Evolutionary conservation across 1,139 yeast genomes (phyloP), one percentile per base, ranked within the genome.

Genomic region (Arxiozyma heterogenica): DNA sequence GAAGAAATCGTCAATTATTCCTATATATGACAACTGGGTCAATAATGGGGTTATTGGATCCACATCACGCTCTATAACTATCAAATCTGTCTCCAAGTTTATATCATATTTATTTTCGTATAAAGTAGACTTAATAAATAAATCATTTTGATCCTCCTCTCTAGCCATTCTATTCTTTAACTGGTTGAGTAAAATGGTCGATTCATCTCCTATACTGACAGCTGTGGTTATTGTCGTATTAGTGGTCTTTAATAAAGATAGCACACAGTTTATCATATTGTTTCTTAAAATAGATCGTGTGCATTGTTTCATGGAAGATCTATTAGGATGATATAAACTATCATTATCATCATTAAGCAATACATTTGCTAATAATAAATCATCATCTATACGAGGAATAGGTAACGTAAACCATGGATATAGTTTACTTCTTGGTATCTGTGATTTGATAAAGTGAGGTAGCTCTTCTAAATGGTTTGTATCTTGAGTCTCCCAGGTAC

Each of bases 21-120:
- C 98, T 41, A 81, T 77, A 65, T 91, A 93, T 1, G 89, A 86
- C 60, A 90, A 71, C 63, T 93, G 97, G 41, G 83, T 81, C 57
- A 89, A 71, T 17, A 88, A 64, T 1, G 90, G 84, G 0, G 96
- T 81, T 7, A 85, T 66, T 50, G 81, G 76, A 70, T 93, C 98
- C 41, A 83, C 67, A 54, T 82, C 80, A 52, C 98, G 74, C 64
- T 93, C 98, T 23, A 93, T 64, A 1, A 91, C 83, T 18, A 93
- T 77, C 50, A 91, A 71, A 66, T 85, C 88, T 44, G 71, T 71
- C 51, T 73, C 71, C 53, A 71, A 59, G 50, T 68, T 69, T 55
- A 74, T 73, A 53, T 69, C 69, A 8, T 58, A 56, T 51, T 66
- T 67, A 2, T 69, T 70, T 5, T 71, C 70, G 54, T 64, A 66